phyloP scores from a whole-genome alignment of 768 basidiomycete genomes.

The Sporobolomyces pararoseus region DNA sequence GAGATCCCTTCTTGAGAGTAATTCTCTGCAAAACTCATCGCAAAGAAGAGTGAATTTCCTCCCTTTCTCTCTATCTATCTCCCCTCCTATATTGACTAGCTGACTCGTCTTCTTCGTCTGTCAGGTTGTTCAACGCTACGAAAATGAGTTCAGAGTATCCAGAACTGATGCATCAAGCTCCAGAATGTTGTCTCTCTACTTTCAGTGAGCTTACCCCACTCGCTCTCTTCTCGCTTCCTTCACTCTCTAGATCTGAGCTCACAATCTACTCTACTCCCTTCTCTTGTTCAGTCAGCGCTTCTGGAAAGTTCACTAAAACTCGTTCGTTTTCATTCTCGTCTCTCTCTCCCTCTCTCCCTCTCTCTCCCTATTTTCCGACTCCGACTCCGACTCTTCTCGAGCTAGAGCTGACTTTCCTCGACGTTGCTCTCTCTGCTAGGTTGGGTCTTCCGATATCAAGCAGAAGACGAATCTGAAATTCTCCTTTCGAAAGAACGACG shows the following conservation, averaged over 20 bases:
- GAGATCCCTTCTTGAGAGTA: slow-evolving; percentile 1
- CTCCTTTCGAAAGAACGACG: background rate
- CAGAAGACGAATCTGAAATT: background rate
- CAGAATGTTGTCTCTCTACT: background rate
- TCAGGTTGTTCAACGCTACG: background rate
- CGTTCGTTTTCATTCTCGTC: background rate
- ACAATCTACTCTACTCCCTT: background rate
- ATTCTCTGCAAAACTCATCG: background rate
- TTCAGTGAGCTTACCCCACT: background rate
- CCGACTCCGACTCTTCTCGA: background rate
- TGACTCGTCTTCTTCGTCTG: background rate
- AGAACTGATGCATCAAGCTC: background rate
- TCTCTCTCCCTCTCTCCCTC: background rate
- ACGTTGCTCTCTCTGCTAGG: background rate
- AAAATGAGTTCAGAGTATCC: background rate
- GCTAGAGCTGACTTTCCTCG: too few relatives aligned
- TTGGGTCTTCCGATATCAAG: background rate
- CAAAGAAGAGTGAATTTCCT: background rate
- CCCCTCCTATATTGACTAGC: background rate
- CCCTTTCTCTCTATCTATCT: background rate
- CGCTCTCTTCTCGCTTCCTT: background rate
- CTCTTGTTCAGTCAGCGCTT: background rate
- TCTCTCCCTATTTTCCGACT: background rate
- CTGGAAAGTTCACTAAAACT: background rate
- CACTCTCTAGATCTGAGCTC: background rate